phyloP scores from a whole-genome alignment of 2,329 filamentous ascomycete genomes.

The Elsinoe ampelina region DNA sequence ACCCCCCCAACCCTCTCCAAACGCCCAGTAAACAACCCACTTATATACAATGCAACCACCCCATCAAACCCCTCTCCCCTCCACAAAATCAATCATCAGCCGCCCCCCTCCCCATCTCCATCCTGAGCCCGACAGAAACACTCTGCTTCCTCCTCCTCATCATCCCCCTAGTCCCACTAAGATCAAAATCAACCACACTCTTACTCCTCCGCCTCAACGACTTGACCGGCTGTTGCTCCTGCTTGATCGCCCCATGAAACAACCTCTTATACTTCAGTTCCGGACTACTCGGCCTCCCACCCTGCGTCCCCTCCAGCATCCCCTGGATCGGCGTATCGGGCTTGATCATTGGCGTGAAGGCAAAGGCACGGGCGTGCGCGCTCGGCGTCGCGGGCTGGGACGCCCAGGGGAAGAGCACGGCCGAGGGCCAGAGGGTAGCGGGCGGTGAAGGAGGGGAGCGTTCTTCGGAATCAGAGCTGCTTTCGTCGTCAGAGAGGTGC shows the following conservation, averaged over 20 bases:
- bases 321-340: neutral
- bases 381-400: constrained; percentile 25
- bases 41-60: neutral
- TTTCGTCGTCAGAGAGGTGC: constrained; percentile 25
- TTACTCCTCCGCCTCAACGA: constrained; percentile 13
- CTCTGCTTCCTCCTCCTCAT: constrained; percentile 21
- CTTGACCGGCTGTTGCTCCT: neutral
- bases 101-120: neutral
- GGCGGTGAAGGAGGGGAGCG: constrained; percentile 27
- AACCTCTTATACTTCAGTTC: constrained; percentile 34
- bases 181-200: constrained; percentile 18
- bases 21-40: neutral
- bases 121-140: constrained; percentile 6
- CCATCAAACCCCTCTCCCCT: neutral
- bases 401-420: constrained; percentile 22
- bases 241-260: constrained; percentile 25
- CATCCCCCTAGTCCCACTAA: constrained; percentile 21
- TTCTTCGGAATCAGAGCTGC: constrained; percentile 25
- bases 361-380: constrained; percentile 15
- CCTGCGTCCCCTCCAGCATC: neutral
- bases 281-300: constrained; percentile 26
- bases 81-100: neutral
- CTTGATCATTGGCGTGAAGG: constrained; percentile 11
- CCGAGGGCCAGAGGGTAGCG: constrained; percentile 19
- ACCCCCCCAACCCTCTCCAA: neutral